These are phyloP conservation scores for Vickermania ingenoplastis DNA, from an alignment of 208 protist genomes.

Conservation along the genomic window DNA sequence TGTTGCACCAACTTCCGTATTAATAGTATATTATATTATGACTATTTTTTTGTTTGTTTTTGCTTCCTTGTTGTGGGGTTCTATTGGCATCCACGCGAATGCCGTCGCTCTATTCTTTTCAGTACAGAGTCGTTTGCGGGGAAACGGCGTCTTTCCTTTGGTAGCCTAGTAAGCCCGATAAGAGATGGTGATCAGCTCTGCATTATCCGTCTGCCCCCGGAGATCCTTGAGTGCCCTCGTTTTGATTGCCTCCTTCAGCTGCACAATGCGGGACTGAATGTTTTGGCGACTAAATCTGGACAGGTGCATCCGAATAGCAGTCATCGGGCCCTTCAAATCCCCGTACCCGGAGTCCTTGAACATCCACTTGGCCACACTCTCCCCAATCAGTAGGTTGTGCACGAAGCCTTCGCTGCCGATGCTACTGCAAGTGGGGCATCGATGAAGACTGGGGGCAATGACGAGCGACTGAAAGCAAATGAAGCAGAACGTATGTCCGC, in stretches of 20 bases:
- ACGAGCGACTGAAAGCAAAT: slow-evolving; percentile 70
- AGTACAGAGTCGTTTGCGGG: no score
- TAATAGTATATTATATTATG: no score
- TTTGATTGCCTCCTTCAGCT: slow-evolving; percentile 31
- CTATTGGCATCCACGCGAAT: no score
- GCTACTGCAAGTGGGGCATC: slow-evolving; percentile 75
- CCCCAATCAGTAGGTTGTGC: slow-evolving; percentile 71
- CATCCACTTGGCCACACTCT: slow-evolving; percentile 85
- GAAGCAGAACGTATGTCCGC: slow-evolving; percentile 75
- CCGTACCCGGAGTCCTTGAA: slow-evolving; percentile 82
- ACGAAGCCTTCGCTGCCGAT: slow-evolving; percentile 82
- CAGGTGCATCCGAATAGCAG: slow-evolving; percentile 64
- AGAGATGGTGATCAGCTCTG: slow-evolving; percentile 47
- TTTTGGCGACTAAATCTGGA: slow-evolving; percentile 53
- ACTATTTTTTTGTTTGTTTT: no score
- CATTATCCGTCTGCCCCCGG: slow-evolving; percentile 9
- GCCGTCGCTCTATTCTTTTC: no score
- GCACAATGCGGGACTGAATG: slow-evolving; percentile 27
- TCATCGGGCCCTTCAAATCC: slow-evolving; percentile 63
- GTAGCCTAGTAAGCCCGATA: slow-evolving; percentile 69
- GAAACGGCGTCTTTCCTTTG: no score
- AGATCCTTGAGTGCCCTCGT: slow-evolving; percentile 11
- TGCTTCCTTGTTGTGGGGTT: no score
- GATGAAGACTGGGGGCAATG: slow-evolving; percentile 75
- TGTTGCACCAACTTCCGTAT: no score